These are phyloP conservation scores for Mycena crocata DNA, from an alignment of 768 basidiomycete species.

Conservation along the genomic window DNA sequence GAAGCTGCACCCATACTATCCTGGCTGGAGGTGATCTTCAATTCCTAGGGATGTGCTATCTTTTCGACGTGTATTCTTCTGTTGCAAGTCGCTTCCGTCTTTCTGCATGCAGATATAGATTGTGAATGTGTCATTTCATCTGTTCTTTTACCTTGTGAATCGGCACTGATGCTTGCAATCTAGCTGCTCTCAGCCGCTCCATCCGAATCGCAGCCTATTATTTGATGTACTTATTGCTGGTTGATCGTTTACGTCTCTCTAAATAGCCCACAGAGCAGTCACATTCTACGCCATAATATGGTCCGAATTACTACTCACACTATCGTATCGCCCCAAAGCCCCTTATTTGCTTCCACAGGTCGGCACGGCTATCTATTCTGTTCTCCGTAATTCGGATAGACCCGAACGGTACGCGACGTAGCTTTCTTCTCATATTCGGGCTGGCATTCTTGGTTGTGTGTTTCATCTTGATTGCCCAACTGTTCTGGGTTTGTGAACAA, in stretches of 20 bases:
- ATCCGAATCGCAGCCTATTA: conserved; percentile 20
- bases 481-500: conserved; percentile 14
- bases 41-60: conserved; percentile 11
- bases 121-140: not conserved
- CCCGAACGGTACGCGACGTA: not conserved
- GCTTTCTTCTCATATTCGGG: conserved; percentile 9
- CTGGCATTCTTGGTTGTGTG: not conserved
- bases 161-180: not conserved
- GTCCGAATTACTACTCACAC: not conserved
- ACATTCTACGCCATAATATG: conserved; percentile 14
- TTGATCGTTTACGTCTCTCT: not conserved
- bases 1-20: not conserved
- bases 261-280: conserved; percentile 8
- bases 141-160: not conserved
- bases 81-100: conserved; percentile 17
- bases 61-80: conserved; percentile 6
- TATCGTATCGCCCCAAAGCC: not conserved
- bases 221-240: conserved; percentile 10
- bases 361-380: conserved; percentile 19
- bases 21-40: not conserved
- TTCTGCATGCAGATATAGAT: conserved; percentile 6
- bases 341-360: conserved; percentile 14
- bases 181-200: conserved; percentile 12
- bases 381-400: conserved; percentile 21
- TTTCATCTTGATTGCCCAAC: conserved; percentile 8